Evolutionary conservation across 345 rosid species (phyloP), one percentile per base, ranked within the genome.

Genomic region (Aquilaria yunnanensis): DNA sequence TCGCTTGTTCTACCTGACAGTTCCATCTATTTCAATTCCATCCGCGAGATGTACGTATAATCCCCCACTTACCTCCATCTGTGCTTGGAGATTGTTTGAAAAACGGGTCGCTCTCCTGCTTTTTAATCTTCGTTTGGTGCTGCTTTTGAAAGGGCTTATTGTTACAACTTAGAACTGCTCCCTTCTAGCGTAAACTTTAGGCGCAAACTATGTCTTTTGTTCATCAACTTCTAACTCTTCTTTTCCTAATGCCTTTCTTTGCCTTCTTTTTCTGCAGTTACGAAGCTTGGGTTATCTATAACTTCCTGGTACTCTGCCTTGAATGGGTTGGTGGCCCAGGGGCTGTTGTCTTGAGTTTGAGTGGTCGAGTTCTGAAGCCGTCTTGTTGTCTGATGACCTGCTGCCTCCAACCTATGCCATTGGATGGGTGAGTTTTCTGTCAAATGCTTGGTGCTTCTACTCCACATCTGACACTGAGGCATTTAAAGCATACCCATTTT

Each of bases 291-390:
- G 98, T 92, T 74, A 92, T 92, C 50, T 92, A 92, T 56, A 92
- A 92, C 71, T 92, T 92, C 79, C 74, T 92, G 45, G 89, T 97
- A 29, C 68, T 92, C 61, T 92, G 97, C 80, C 83, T 92, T 69
- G 97, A 93, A 12, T 92, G 98, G 98, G 98, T 92, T 78, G 98
- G 98, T 67, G 97, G 98, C 34, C 97, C 98, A 61, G 98, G 97
- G 62, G 84, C 96, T 2, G 98, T 92, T 66, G 97, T 89, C 58
- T 70, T 92, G 62, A 92, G 98, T 66, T 83, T 92, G 76, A 89
- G 81, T 64, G 97, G 98, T 30, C 83, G 97, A 52, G 78, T 83
- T 59, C 60, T 92, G 64, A 85, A 87, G 86, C 97, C 98, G 47
- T 84, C 95, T 6, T 81, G 80, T 76, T 79, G 70, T 77, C 77